Evolutionary conservation across 2,329 filamentous ascomycete genomes (phyloP).

Genomic region (Botryotinia narcissicola): DNA sequence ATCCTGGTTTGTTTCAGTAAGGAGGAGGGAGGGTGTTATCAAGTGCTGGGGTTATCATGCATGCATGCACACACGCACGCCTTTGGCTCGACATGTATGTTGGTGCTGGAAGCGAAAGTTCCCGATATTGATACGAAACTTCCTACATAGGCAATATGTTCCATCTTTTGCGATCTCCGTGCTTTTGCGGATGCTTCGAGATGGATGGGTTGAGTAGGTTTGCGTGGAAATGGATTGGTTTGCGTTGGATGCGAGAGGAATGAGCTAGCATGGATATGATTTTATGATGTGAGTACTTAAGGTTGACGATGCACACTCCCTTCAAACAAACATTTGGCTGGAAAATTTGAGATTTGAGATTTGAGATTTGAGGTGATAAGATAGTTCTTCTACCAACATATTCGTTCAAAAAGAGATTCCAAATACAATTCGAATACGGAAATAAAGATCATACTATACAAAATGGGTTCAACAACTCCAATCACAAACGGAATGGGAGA

Average conservation of each 20-base stretch:
- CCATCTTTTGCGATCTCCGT: not conserved
- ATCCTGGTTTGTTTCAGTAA: not conserved
- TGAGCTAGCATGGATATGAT: not conserved
- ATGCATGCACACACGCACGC: not conserved
- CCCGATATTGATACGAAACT: not conserved
- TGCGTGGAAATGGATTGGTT: not conserved
- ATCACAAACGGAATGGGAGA: not conserved
- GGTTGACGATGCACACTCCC: not conserved
- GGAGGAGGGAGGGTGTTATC: not conserved
- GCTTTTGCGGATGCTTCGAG: not conserved
- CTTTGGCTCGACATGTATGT: not conserved
- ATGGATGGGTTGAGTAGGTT: not conserved
- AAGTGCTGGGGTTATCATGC: not conserved
- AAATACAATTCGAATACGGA: not conserved
- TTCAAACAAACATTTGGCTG: not conserved
- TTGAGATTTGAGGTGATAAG: not conserved
- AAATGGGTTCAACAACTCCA: constrained; percentile 13
- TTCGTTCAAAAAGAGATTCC: not conserved
- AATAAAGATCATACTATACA: not conserved
- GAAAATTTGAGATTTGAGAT: not conserved
- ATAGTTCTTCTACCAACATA: not conserved
- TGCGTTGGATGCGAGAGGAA: not conserved
- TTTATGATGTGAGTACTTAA: not conserved
- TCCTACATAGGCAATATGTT: not conserved
- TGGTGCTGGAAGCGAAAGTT: not conserved